Evolutionary conservation across 352 stramenopile genomes (phyloP).

Genomic region (Pythium dissimile): DNA sequence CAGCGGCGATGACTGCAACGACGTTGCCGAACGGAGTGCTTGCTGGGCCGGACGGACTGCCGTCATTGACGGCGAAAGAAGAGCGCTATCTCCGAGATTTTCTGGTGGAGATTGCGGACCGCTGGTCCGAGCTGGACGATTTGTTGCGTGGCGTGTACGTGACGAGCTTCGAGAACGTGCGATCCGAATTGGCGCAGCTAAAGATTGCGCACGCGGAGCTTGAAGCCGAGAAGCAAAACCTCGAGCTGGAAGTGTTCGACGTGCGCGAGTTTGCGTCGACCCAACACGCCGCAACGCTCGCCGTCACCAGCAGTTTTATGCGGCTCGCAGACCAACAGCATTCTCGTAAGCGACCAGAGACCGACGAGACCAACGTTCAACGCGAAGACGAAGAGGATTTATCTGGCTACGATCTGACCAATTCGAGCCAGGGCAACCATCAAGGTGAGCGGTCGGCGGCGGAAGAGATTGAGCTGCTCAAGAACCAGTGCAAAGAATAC

Average conservation of each 20-base stretch:
- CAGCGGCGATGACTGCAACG: slow-evolving; percentile 13
- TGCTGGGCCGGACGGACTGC: neutral
- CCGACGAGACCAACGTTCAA: slow-evolving; percentile 2
- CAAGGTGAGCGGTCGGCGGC: slow-evolving; percentile 2
- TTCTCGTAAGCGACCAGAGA: slow-evolving; percentile 2
- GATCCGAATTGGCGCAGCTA: slow-evolving; percentile 6
- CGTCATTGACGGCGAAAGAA: slow-evolving; percentile 20
- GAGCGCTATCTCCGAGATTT: slow-evolving; percentile 19
- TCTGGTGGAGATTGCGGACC: slow-evolving; percentile 19
- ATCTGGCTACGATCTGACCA: slow-evolving; percentile 11
- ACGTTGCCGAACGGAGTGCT: neutral
- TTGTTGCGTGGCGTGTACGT: slow-evolving; percentile 1
- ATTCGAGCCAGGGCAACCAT: neutral
- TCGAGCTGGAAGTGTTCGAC: slow-evolving; percentile 19
- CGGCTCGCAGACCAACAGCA: slow-evolving; percentile 10
- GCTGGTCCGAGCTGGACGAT: slow-evolving; percentile 11
- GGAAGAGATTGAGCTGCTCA: slow-evolving; percentile 27
- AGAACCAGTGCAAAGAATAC: slow-evolving; percentile 51
- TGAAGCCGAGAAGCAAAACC: slow-evolving; percentile 1
- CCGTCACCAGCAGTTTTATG: slow-evolving; percentile 22
- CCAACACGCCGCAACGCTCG: slow-evolving; percentile 6
- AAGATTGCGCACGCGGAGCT: neutral
- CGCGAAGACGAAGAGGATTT: slow-evolving; percentile 3
- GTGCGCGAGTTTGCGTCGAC: slow-evolving; percentile 19
- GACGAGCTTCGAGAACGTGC: neutral